Evolutionary conservation across 495 filamentous ascomycete genomes (phyloP).

Genomic region (Trichoderma orchidacearum): DNA sequence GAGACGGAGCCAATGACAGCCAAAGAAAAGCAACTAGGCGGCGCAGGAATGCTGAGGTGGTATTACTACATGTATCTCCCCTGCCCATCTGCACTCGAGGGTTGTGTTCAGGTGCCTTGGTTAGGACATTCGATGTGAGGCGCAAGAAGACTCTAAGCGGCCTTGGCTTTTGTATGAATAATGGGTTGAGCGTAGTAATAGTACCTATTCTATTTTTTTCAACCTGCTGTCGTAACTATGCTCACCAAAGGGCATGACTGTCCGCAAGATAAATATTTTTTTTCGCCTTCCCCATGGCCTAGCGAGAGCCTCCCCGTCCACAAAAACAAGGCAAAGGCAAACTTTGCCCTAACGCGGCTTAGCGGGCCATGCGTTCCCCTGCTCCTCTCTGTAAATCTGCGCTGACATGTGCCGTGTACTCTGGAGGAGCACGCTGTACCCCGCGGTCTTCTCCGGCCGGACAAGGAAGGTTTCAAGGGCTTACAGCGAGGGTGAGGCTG

Average conservation of each 20-base stretch:
- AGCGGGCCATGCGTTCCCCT: neutral
- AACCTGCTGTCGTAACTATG: neutral
- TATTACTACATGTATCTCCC: neutral
- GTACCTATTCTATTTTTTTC: neutral
- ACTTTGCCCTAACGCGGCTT: neutral
- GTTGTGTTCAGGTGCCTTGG: too few species aligned
- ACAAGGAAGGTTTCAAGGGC: conserved; percentile 1
- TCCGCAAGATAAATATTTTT: neutral
- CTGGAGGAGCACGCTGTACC: neutral
- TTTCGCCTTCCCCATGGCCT: neutral
- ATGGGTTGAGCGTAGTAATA: neutral
- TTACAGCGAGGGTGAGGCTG: neutral
- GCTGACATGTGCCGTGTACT: neutral
- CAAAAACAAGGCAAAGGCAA: too few species aligned
- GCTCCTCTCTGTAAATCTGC: too few species aligned
- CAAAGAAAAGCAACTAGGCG: neutral
- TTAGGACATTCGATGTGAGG: too few species aligned
- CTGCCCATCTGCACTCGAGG: too few species aligned
- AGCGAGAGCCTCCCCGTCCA: neutral
- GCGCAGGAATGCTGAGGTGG: neutral
- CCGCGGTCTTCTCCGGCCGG: neutral
- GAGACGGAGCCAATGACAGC: neutral
- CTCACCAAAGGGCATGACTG: too few species aligned
- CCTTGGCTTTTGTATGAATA: neutral
- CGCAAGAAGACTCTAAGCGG: neutral